A percentile compares a stretch with the other conserved stretches of the same genome.
Conservation (phyloP, 805 yeast genomes). For the Saccharomycopsis olivae region DNA sequence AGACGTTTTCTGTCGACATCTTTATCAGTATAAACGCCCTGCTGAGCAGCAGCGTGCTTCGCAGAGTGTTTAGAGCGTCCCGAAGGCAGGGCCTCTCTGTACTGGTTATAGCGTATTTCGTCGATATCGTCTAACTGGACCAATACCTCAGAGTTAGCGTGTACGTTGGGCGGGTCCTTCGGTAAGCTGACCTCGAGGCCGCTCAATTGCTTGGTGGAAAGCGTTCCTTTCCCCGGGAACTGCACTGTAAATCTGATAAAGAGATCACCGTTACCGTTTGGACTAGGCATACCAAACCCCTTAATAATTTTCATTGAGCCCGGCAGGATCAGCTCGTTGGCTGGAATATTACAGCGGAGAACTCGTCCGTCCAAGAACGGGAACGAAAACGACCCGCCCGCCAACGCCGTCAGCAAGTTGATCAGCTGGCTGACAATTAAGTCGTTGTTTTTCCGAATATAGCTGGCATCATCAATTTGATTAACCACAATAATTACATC, state of each 20-base stretch:
- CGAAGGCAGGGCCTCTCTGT: neutral
- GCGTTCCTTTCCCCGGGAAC: constrained; percentile 37
- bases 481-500: constrained; percentile 50
- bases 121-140: constrained; percentile 4
- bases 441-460: constrained; percentile 35
- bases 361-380: constrained; percentile 29
- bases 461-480: constrained; percentile 25
- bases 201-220: neutral
- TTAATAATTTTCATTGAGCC: constrained; percentile 37
- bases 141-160: constrained; percentile 1
- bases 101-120: neutral
- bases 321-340: constrained; percentile 45
- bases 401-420: constrained; percentile 42
- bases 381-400: constrained; percentile 41
- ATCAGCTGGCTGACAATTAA: constrained; percentile 34
- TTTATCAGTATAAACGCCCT: no score
- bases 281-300: constrained; percentile 56
- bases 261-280: constrained; percentile 37
- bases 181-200: constrained; percentile 2
- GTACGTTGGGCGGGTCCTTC: no score
- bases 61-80: no score
- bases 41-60: no score
- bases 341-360: constrained; percentile 26
- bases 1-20: no score
- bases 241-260: constrained; percentile 46